These are phyloP conservation scores for Teratosphaeria gauchensis DNA, from an alignment of 2,329 filamentous ascomycete species.

Conservation along the genomic window DNA sequence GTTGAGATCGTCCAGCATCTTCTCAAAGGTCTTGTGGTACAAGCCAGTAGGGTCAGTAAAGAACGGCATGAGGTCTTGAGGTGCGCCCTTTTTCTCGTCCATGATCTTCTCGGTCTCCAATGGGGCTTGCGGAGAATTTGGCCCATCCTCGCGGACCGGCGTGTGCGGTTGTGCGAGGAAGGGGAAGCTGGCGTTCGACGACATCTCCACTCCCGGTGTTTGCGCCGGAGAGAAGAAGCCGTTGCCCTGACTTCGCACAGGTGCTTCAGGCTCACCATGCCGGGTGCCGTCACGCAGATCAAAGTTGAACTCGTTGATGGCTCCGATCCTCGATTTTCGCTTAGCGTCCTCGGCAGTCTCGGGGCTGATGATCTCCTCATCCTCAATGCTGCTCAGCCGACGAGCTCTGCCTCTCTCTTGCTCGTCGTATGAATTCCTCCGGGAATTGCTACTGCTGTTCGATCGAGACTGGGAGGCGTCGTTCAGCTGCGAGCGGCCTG, in stretches of 20 bases:
- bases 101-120: slow-evolving; percentile 49
- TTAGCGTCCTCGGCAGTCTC: slow-evolving; percentile 24
- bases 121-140: slow-evolving; percentile 14
- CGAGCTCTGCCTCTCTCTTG: slow-evolving; percentile 8
- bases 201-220: slow-evolving; percentile 13
- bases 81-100: slow-evolving; percentile 51
- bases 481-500: slow-evolving; percentile 2
- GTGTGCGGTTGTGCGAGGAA: slow-evolving; percentile 21
- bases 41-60: slow-evolving; percentile 56
- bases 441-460: slow-evolving; percentile 5
- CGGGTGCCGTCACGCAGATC: slow-evolving; percentile 21
- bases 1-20: slow-evolving; percentile 45
- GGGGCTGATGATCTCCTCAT: slow-evolving; percentile 24
- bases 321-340: slow-evolving; percentile 18
- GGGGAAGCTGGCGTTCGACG: slow-evolving; percentile 13
- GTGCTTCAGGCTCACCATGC: slow-evolving; percentile 6
- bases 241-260: slow-evolving; percentile 6
- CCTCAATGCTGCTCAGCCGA: slow-evolving; percentile 18
- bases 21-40: slow-evolving; percentile 50
- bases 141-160: slow-evolving; percentile 13
- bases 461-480: not conserved
- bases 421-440: slow-evolving; percentile 19
- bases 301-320: slow-evolving; percentile 17
- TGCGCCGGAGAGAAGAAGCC: slow-evolving; percentile 15
- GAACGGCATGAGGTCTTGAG: slow-evolving; percentile 58